Conservation (phyloP, 177 flowering plant species). For the Tripterygium wilfordii region DNA sequence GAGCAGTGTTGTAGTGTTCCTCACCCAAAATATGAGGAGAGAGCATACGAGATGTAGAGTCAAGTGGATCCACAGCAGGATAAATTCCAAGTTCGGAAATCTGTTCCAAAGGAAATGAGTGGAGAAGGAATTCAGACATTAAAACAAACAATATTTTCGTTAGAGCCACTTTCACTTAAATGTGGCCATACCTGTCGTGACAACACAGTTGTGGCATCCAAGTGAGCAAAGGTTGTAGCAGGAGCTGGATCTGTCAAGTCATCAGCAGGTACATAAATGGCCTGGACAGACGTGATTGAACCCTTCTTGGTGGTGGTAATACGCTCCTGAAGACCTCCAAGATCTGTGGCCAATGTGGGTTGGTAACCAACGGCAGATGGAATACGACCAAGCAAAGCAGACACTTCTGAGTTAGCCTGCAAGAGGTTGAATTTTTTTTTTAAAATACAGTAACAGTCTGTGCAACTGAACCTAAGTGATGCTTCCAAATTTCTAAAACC, state of each 20-base stretch:
- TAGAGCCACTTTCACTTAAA: no score
- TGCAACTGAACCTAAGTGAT: no score
- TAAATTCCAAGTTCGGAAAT: conserved; percentile 97
- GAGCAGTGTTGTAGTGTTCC: conserved; percentile 91
- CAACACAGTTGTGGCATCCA: conserved; percentile 95
- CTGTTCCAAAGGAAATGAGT: conserved; percentile 24
- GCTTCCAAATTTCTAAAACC: no score
- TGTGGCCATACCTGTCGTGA: conserved; percentile 94
- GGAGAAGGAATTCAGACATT: not conserved
- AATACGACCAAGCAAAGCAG: conserved; percentile 97
- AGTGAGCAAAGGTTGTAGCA: conserved; percentile 94
- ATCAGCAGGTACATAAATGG: conserved; percentile 97
- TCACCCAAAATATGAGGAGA: conserved; percentile 88
- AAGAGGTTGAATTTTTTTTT: no score
- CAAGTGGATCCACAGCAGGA: conserved; percentile 96
- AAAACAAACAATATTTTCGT: no score
- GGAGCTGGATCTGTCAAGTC: conserved; percentile 99
- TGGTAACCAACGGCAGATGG: conserved; percentile 99
- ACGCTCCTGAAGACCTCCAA: conserved; percentile 96
- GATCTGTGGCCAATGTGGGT: conserved; percentile 89
- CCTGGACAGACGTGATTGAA: conserved; percentile 92
- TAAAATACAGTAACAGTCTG: no score
- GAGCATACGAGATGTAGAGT: conserved; percentile 96
- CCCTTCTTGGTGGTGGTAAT: conserved; percentile 95
- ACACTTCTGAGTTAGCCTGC: conserved; percentile 98